These are phyloP conservation scores for Dryas drummondii DNA, from an alignment of 306 rosid species.

Conservation along the genomic window DNA sequence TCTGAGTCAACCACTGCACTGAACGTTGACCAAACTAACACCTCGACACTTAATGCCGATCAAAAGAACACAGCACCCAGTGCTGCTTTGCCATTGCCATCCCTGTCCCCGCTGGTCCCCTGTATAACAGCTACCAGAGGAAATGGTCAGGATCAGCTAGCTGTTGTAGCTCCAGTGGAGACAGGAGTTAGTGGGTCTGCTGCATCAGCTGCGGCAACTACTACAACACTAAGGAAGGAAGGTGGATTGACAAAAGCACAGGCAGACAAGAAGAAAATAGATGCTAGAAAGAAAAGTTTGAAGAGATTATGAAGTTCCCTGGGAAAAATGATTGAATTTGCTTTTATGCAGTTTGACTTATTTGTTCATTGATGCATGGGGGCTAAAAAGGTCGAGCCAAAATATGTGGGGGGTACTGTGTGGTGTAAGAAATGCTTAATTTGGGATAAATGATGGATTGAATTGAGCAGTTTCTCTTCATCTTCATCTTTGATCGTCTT, in stretches of 20 bases:
- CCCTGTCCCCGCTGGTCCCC: slow-evolving; percentile 39
- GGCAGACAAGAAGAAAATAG: slow-evolving; percentile 89
- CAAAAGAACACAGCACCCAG: slow-evolving; percentile 45
- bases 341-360: slow-evolving; percentile 23
- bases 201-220: slow-evolving; percentile 31
- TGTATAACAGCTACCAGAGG: slow-evolving; percentile 44
- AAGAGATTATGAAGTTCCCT: slow-evolving; percentile 68
- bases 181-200: slow-evolving; percentile 39
- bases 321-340: slow-evolving; percentile 29
- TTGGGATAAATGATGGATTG: slow-evolving; percentile 11
- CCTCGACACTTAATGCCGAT: slow-evolving; percentile 56
- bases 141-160: slow-evolving; percentile 52
- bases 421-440: slow-evolving; percentile 15
- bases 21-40: slow-evolving; percentile 75
- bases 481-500: neutral
- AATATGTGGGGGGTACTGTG: neutral
- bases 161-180: slow-evolving; percentile 30
- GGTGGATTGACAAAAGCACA: slow-evolving; percentile 56
- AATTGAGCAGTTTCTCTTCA: neutral
- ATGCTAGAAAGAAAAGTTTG: slow-evolving; percentile 96
- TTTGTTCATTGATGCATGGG: slow-evolving; percentile 7
- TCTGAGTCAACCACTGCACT: slow-evolving; percentile 90
- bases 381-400: neutral
- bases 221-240: slow-evolving; percentile 53
- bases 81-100: slow-evolving; percentile 47